phyloP scores from a whole-genome alignment of 257 asterid species.

The Penstemon davidsonii region DNA sequence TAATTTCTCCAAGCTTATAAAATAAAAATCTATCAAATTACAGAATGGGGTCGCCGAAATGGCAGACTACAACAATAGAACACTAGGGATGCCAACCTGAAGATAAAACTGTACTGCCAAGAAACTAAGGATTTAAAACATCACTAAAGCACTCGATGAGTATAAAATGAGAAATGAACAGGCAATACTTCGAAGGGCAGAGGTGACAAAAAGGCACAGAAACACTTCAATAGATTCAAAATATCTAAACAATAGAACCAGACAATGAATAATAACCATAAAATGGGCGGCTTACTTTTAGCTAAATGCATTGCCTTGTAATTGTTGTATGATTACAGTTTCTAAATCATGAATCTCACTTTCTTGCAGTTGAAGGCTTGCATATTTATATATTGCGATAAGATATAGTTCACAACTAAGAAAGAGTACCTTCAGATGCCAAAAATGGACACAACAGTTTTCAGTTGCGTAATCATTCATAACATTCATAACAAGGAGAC shows the following conservation, averaged over 20 bases:
- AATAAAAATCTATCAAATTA: constrained; percentile 16
- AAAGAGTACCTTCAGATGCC: neutral
- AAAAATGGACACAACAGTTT: neutral
- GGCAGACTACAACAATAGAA: neutral
- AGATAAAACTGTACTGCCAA: constrained; percentile 5
- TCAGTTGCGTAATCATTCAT: constrained; percentile 1
- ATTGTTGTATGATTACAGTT: constrained; percentile 1
- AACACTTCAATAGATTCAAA: neutral
- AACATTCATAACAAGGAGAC: neutral
- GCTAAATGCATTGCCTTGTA: neutral
- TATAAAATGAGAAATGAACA: neutral
- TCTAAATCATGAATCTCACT: neutral
- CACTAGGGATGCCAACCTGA: constrained; percentile 10
- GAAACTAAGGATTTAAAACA: neutral
- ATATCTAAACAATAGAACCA: neutral
- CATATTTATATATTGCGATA: constrained; percentile 15
- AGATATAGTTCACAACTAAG: constrained; percentile 8
- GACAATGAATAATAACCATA: neutral
- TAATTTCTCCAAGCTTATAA: constrained; percentile 12
- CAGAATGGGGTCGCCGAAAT: constrained; percentile 8
- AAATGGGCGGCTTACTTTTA: constrained; percentile 3
- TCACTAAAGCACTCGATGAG: neutral
- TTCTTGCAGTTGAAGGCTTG: constrained; percentile 14
- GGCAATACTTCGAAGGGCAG: neutral
- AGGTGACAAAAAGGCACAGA: neutral